Percentiles rank a stretch among this genome's conserved stretches.
Conservation (phyloP, 2,329 filamentous ascomycete species). For the Davidsoniella eucalypti region DNA sequence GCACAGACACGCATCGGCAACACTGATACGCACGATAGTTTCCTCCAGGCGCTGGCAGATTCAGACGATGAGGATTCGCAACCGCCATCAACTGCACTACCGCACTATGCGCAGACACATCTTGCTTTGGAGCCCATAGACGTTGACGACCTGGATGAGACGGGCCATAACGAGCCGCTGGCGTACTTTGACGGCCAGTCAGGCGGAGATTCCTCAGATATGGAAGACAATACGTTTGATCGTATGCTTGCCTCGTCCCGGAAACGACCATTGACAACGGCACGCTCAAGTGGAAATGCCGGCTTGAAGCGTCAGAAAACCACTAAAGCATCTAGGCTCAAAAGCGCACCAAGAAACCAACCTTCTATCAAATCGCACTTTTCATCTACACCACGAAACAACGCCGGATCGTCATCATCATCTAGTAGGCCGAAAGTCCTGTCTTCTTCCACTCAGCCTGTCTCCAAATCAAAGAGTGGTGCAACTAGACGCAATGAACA, state of each 20-base stretch:
- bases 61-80: conserved; percentile 16
- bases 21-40: not conserved
- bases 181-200: not conserved
- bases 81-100: conserved; percentile 4
- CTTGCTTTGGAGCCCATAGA: conserved; percentile 1
- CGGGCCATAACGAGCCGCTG: too few species aligned
- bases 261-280: conserved; percentile 24
- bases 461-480: not conserved
- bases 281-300: conserved; percentile 13
- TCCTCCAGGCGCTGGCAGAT: conserved; percentile 5
- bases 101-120: conserved; percentile 8
- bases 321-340: conserved; percentile 14
- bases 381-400: not conserved
- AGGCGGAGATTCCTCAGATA: conserved; percentile 21
- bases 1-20: conserved; percentile 7
- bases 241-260: conserved; percentile 27
- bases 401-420: not conserved
- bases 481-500: too few species aligned
- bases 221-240: conserved; percentile 38
- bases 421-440: not conserved
- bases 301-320: conserved; percentile 17
- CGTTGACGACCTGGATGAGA: conserved; percentile 19
- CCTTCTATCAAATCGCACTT: conserved; percentile 21
- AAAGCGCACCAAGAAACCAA: conserved; percentile 18
- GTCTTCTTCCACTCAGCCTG: not conserved